A percentile compares a stretch with the other conserved stretches of the same genome.
These are phyloP conservation scores for Euphorbia peplus DNA, from an alignment of 345 rosid genomes.

Conservation along the genomic window DNA sequence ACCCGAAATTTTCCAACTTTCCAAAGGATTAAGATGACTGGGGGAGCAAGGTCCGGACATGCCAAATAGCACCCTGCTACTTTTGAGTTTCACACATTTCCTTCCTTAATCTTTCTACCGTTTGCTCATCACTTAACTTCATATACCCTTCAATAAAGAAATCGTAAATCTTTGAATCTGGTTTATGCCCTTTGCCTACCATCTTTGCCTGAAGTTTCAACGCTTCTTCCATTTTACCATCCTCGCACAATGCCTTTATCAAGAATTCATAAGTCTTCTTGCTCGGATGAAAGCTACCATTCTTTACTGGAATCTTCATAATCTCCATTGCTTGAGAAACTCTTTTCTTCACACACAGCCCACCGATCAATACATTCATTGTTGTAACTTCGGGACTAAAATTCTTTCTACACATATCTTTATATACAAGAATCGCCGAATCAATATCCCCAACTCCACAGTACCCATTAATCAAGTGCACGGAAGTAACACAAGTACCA, in stretches of 20 bases:
- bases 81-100: slow-evolving; percentile 53
- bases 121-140: slow-evolving; percentile 49
- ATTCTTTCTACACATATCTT: slow-evolving; percentile 53
- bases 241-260: slow-evolving; percentile 55
- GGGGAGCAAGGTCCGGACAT: background rate
- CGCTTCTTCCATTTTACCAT: slow-evolving; percentile 65
- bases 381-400: slow-evolving; percentile 46
- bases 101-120: slow-evolving; percentile 46
- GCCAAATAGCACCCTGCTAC: slow-evolving; percentile 6
- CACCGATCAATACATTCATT: slow-evolving; percentile 43
- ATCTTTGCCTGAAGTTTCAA: slow-evolving; percentile 75
- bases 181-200: slow-evolving; percentile 75
- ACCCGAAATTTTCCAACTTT: background rate
- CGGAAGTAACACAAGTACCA: slow-evolving; percentile 44
- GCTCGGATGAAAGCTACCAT: slow-evolving; percentile 40
- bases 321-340: slow-evolving; percentile 51
- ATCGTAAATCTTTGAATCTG: slow-evolving; percentile 47
- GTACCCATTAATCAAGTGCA: slow-evolving; percentile 61
- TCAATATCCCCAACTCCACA: slow-evolving; percentile 52
- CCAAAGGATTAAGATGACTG: background rate
- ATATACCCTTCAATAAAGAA: slow-evolving; percentile 60
- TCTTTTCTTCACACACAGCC: slow-evolving; percentile 43
- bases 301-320: slow-evolving; percentile 36
- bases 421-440: slow-evolving; percentile 50
- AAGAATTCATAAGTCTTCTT: slow-evolving; percentile 54